Conservation (phyloP, 345 rosid species). For the Aquilaria sinensis region DNA sequence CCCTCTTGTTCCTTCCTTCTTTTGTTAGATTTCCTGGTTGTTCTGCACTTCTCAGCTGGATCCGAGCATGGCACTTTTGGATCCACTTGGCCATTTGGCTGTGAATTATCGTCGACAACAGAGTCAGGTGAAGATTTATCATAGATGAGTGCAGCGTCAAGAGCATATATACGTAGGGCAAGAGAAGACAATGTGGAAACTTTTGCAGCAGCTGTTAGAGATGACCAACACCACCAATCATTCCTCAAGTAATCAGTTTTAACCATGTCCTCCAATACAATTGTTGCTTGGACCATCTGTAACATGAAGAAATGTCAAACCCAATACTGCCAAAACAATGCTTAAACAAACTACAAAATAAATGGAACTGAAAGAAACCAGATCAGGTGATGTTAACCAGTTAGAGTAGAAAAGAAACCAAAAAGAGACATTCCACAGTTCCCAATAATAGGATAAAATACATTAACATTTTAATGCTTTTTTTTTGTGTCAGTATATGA, state of each 20-base stretch:
- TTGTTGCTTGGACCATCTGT: constrained; percentile 90
- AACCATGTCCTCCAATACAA: constrained; percentile 84
- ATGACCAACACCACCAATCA: constrained; percentile 99
- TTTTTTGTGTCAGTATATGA: too few relatives aligned
- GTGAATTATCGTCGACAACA: constrained; percentile 32
- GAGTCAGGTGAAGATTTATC: constrained; percentile 34
- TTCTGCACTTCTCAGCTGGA: constrained; percentile 49
- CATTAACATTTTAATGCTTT: too few relatives aligned
- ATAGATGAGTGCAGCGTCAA: constrained; percentile 75
- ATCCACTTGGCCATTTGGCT: constrained; percentile 27
- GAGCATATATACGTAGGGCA: constrained; percentile 73
- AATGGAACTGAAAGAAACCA: too few relatives aligned
- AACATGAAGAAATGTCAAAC: constrained; percentile 5
- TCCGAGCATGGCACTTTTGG: constrained; percentile 37
- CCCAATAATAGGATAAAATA: too few relatives aligned
- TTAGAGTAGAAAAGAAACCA: too few relatives aligned
- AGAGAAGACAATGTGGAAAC: constrained; percentile 73
- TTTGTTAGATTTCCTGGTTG: constrained; percentile 62
- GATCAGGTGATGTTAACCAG: too few relatives aligned
- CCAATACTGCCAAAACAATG: neutral
- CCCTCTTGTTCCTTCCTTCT: constrained; percentile 87
- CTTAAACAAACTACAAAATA: neutral
- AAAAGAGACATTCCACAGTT: too few relatives aligned
- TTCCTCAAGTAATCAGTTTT: constrained; percentile 68
- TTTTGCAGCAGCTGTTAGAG: constrained; percentile 84